phyloP scores from a whole-genome alignment of 164 flowering plant genomes.

The Platanus orientalis region DNA sequence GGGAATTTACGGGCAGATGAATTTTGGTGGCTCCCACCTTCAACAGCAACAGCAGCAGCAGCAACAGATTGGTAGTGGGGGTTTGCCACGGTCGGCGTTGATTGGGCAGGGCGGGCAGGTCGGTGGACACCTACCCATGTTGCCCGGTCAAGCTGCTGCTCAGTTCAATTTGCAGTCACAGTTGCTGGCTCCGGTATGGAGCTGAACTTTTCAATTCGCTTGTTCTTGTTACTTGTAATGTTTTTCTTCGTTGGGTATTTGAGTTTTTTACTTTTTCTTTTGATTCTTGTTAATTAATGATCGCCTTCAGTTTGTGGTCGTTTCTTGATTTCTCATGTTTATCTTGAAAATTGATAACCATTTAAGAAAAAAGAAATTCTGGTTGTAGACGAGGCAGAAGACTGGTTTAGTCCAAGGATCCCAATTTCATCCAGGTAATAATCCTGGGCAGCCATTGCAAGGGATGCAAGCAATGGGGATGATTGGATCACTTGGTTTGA shows the following conservation, averaged over 20 bases:
- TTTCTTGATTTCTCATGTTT: too few species aligned
- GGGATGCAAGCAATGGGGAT: slow-evolving; percentile 78
- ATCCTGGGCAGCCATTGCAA: slow-evolving; percentile 64
- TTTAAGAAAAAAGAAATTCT: slow-evolving; percentile 11
- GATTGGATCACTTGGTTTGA: slow-evolving; percentile 54
- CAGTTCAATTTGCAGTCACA: slow-evolving; percentile 77
- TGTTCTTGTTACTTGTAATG: not conserved
- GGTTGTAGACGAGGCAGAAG: slow-evolving; percentile 76
- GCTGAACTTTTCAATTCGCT: not conserved
- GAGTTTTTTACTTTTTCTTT: too few species aligned
- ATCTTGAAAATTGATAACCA: too few species aligned
- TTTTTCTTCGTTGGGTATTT: too few species aligned
- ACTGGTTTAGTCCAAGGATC: slow-evolving; percentile 61
- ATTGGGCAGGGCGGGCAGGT: slow-evolving; percentile 56
- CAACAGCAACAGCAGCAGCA: slow-evolving; percentile 26
- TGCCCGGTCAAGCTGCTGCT: slow-evolving; percentile 46
- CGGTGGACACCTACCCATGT: slow-evolving; percentile 46
- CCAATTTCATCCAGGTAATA: slow-evolving; percentile 60
- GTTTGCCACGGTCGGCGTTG: slow-evolving; percentile 46
- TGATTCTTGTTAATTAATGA: too few species aligned
- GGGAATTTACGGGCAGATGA: slow-evolving; percentile 58
- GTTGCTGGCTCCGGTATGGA: slow-evolving; percentile 56
- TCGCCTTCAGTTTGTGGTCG: too few species aligned
- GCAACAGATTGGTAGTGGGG: slow-evolving; percentile 40
- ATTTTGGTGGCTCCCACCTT: slow-evolving; percentile 37